Conservation (phyloP, 2,329 filamentous ascomycete genomes). For the Botrytis porri region DNA sequence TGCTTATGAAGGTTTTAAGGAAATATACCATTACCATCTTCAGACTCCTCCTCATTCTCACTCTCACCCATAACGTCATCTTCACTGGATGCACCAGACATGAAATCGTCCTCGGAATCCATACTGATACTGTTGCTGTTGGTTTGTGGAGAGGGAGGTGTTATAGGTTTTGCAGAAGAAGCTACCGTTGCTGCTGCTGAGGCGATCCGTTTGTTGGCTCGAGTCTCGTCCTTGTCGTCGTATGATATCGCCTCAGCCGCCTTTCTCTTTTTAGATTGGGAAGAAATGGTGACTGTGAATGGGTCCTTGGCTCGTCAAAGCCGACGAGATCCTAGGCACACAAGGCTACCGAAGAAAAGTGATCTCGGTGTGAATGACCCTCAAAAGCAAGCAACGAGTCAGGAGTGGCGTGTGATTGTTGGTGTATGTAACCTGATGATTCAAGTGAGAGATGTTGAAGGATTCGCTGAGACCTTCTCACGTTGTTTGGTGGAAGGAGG, state of each 20-base stretch:
- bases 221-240: constrained; percentile 37
- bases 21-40: constrained; percentile 34
- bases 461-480: background rate
- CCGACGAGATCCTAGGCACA: constrained; percentile 33
- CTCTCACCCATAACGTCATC: constrained; percentile 74
- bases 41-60: constrained; percentile 67
- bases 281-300: constrained; percentile 48
- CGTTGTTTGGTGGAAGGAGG: background rate
- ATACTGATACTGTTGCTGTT: constrained; percentile 65
- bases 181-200: constrained; percentile 38
- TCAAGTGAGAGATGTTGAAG: background rate
- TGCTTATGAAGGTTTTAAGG: background rate
- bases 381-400: constrained; percentile 9
- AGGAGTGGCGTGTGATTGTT: constrained; percentile 4
- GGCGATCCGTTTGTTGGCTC: constrained; percentile 39
- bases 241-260: constrained; percentile 45
- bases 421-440: background rate
- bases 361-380: constrained; percentile 3
- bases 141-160: constrained; percentile 57
- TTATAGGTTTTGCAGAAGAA: constrained; percentile 15
- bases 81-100: constrained; percentile 78
- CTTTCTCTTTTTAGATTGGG: constrained; percentile 51
- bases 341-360: constrained; percentile 29
- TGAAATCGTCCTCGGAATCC: constrained; percentile 95
- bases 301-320: constrained; percentile 31